A percentile compares a stretch with the other conserved stretches of the same genome.
These are phyloP conservation scores for Suillus weaverae DNA, from an alignment of 768 basidiomycete genomes.

Conservation along the genomic window DNA sequence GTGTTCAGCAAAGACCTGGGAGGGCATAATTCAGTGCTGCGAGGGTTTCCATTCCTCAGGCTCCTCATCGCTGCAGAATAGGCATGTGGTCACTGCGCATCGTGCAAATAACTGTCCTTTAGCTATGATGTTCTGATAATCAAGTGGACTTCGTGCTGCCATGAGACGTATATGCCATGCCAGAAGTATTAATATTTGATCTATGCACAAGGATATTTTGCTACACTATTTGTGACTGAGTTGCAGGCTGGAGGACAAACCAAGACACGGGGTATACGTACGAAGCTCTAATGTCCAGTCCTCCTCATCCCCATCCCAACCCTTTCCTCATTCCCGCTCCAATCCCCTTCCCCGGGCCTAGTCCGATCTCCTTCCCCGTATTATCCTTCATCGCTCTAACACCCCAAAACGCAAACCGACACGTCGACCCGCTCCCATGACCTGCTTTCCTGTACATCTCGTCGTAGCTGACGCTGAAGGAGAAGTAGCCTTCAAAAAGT, in stretches of 20 bases:
- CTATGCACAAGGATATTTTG: not conserved
- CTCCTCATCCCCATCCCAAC: not conserved
- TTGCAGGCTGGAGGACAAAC: not conserved
- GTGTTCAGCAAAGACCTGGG: not conserved
- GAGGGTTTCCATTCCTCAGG: not conserved
- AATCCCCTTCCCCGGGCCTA: constrained; percentile 30
- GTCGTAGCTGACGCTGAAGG: constrained; percentile 36
- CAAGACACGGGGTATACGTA: not conserved
- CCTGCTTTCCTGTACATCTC: constrained; percentile 36
- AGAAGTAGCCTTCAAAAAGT: constrained; percentile 41
- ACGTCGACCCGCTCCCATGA: constrained; percentile 33
- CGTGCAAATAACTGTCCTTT: not conserved
- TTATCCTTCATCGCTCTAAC: constrained; percentile 36
- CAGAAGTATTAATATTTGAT: not conserved
- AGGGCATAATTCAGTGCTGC: not conserved
- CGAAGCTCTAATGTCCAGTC: not conserved
- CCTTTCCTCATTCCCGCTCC: not conserved
- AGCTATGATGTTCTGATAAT: not conserved
- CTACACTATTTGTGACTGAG: not conserved
- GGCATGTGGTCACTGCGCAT: not conserved
- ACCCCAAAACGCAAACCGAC: constrained; percentile 38
- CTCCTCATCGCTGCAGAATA: not conserved
- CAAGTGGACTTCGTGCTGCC: not conserved
- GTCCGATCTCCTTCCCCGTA: constrained; percentile 34
- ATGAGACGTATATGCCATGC: not conserved